These are phyloP conservation scores for Naganishia antarctica DNA, from an alignment of 768 basidiomycete genomes.

Conservation along the genomic window DNA sequence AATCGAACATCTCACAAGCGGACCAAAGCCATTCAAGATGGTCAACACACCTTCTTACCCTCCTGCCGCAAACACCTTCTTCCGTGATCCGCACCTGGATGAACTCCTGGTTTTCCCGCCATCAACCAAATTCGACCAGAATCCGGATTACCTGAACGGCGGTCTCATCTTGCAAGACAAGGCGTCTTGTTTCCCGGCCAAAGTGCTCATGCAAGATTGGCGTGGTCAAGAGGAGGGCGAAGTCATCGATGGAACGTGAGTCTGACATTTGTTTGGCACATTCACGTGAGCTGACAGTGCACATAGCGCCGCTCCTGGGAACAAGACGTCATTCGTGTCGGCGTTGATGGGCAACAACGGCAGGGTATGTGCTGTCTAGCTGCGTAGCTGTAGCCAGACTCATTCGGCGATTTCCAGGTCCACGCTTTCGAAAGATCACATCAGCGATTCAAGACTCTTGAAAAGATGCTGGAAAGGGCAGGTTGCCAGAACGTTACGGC, in stretches of 20 bases:
- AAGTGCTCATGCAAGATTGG: slow-evolving; percentile 62
- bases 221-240: slow-evolving; percentile 49
- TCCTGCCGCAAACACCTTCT: slow-evolving; percentile 53
- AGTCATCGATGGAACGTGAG: slow-evolving; percentile 76
- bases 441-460: slow-evolving; percentile 73
- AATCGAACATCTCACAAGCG: slow-evolving; percentile 74
- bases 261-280: background rate
- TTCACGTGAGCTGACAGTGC: background rate
- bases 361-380: slow-evolving; percentile 56
- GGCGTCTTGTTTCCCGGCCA: slow-evolving; percentile 92
- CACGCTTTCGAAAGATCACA: slow-evolving; percentile 81
- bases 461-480: slow-evolving; percentile 78
- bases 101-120: slow-evolving; percentile 73
- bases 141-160: slow-evolving; percentile 61
- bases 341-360: slow-evolving; percentile 79
- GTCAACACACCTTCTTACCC: slow-evolving; percentile 53
- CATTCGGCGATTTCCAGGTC: slow-evolving; percentile 55
- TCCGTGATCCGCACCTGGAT: slow-evolving; percentile 71
- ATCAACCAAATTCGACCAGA: slow-evolving; percentile 57
- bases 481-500: slow-evolving; percentile 74
- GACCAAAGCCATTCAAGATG: slow-evolving; percentile 68
- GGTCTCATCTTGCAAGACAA: slow-evolving; percentile 94
- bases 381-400: background rate
- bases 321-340: slow-evolving; percentile 91
- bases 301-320: slow-evolving; percentile 76